Conservation (phyloP, 2,329 filamentous ascomycete species). For the Thermothelomyces thermophilus region DNA sequence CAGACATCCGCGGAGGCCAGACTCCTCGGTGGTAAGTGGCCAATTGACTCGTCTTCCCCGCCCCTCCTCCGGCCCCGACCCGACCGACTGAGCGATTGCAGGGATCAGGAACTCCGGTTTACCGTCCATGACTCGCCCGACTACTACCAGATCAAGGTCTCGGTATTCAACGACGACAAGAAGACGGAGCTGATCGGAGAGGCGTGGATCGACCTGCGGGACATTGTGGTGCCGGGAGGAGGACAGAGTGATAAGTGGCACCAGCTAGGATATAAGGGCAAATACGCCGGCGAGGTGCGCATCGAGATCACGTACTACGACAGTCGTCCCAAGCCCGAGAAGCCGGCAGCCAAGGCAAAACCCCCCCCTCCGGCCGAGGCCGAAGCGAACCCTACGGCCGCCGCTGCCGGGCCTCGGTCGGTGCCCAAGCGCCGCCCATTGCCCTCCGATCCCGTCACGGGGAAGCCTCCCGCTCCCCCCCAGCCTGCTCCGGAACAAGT, state of each 20-base stretch:
- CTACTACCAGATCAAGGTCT: conserved; percentile 92
- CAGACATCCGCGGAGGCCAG: conserved; percentile 88
- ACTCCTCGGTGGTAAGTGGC: conserved; percentile 80
- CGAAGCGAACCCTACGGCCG: conserved; percentile 24
- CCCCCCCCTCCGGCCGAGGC: conserved; percentile 29
- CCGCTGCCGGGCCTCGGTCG: conserved; percentile 40
- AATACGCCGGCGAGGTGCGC: conserved; percentile 91
- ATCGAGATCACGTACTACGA: conserved; percentile 98
- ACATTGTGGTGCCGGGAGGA: conserved; percentile 76
- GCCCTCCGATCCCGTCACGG: conserved; percentile 67
- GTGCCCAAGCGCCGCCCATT: conserved; percentile 77
- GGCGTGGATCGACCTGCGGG: conserved; percentile 76
- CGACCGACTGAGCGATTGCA: conserved; percentile 33
- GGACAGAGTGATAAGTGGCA: conserved; percentile 96
- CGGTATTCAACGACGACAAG: conserved; percentile 97
- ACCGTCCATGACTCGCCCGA: conserved; percentile 93
- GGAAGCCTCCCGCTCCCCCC: conserved; percentile 40
- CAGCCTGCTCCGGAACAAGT: conserved; percentile 37
- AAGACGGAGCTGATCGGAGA: conserved; percentile 95
- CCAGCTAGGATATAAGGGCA: conserved; percentile 75
- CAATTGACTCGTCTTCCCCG: conserved; percentile 5
- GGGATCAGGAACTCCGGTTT: conserved; percentile 97
- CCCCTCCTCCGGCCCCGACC: neutral
- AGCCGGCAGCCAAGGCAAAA: conserved; percentile 52
- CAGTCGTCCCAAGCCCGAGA: conserved; percentile 72